Evolutionary conservation across 129 eudicot species (phyloP).

Genomic region (Flaveria ramosissima): DNA sequence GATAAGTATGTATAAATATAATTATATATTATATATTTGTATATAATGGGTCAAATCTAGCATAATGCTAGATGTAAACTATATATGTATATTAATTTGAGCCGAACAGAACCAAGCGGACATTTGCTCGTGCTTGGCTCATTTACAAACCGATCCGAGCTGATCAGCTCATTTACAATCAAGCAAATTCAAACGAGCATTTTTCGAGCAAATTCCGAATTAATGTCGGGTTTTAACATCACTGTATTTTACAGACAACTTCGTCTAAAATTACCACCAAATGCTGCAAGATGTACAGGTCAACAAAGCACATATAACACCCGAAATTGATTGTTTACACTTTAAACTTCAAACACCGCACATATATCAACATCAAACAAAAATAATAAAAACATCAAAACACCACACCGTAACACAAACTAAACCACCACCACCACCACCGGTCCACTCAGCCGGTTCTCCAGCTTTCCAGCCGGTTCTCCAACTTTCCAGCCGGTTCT

Average conservation of each 20-base stretch:
- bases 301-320: slow-evolving; percentile 2
- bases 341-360: not conserved
- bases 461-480: slow-evolving; percentile 1
- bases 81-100: no score
- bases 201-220: no score
- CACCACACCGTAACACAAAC: not conserved
- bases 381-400: not conserved
- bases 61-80: no score
- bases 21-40: no score
- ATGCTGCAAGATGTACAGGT: slow-evolving; percentile 19
- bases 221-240: no score
- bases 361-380: slow-evolving; percentile 12
- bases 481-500: slow-evolving; percentile 5
- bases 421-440: slow-evolving; percentile 10
- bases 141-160: no score
- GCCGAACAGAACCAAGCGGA: no score
- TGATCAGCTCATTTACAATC: no score
- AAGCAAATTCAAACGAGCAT: no score
- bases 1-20: no score
- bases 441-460: not conserved
- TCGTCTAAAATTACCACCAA: slow-evolving; percentile 11
- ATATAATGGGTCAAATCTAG: no score
- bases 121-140: no score
- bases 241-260: not conserved
- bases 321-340: not conserved